These are phyloP conservation scores for Hypoxylon rubiginosum DNA, from an alignment of 2,329 filamentous ascomycete species.

Conservation along the genomic window DNA sequence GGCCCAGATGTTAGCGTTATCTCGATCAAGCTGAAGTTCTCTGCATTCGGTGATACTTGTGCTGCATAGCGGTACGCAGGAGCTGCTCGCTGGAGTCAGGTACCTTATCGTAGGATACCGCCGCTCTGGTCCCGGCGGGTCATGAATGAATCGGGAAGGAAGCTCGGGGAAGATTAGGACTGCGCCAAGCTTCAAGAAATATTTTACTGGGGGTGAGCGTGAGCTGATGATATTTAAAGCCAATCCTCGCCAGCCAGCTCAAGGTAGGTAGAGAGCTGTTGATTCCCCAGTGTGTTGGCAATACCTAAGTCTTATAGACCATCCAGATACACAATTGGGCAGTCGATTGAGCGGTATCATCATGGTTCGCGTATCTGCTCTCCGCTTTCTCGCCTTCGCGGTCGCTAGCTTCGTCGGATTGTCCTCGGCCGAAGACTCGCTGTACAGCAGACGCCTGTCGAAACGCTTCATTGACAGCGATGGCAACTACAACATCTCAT, in stretches of 20 bases:
- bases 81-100: neutral
- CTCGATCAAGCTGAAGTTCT: slow-evolving; percentile 3
- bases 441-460: slow-evolving; percentile 62
- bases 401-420: slow-evolving; percentile 29
- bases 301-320: neutral
- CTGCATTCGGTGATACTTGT: slow-evolving; percentile 5
- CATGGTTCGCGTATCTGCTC: slow-evolving; percentile 38
- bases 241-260: neutral
- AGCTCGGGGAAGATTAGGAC: slow-evolving; percentile 7
- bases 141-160: slow-evolving; percentile 23
- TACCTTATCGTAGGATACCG: slow-evolving; percentile 8
- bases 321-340: slow-evolving; percentile 1
- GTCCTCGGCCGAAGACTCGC: slow-evolving; percentile 58
- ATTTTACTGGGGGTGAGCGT: neutral
- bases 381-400: slow-evolving; percentile 34
- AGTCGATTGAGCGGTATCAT: slow-evolving; percentile 6
- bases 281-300: neutral
- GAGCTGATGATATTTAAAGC: slow-evolving; percentile 16
- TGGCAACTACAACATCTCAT: slow-evolving; percentile 70
- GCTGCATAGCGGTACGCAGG: neutral
- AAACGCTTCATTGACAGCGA: slow-evolving; percentile 64
- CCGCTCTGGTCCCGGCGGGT: slow-evolving; percentile 14
- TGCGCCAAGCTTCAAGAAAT: slow-evolving; percentile 17
- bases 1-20: slow-evolving; percentile 13
- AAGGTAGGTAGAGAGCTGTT: neutral